Percentiles rank a stretch among this genome's conserved stretches.
phyloP scores from a whole-genome alignment of 2,329 filamentous ascomycete species.

The Periconia sp. region DNA sequence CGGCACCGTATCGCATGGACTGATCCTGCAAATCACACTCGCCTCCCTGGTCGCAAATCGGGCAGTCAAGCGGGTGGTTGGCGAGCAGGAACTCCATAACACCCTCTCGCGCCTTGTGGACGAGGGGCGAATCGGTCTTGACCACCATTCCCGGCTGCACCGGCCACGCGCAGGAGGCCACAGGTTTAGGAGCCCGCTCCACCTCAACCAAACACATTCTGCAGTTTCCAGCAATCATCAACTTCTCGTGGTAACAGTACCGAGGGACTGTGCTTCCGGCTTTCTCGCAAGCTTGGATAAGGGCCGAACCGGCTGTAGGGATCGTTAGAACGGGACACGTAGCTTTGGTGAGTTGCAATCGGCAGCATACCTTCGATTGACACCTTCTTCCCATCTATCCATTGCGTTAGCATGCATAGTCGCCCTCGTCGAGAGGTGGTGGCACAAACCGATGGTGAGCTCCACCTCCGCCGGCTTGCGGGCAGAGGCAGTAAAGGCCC shows the following conservation, averaged over 20 bases:
- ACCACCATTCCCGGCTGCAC: slow-evolving; percentile 99
- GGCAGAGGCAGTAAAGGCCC: slow-evolving; percentile 79
- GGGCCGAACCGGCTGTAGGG: slow-evolving; percentile 79
- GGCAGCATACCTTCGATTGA: slow-evolving; percentile 81
- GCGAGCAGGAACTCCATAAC: slow-evolving; percentile 98
- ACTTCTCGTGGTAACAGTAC: slow-evolving; percentile 99
- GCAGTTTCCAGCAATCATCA: slow-evolving; percentile 99
- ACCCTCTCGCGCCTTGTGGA: slow-evolving; percentile 97
- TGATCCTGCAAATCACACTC: slow-evolving; percentile 99
- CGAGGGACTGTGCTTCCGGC: slow-evolving; percentile 87
- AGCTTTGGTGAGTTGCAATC: slow-evolving; percentile 13
- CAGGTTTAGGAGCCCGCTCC: slow-evolving; percentile 92
- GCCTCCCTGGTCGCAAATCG: slow-evolving; percentile 97
- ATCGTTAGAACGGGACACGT: slow-evolving; percentile 26
- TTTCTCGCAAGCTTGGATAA: slow-evolving; percentile 99
- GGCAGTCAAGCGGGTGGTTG: slow-evolving; percentile 95
- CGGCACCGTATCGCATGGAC: slow-evolving; percentile 97
- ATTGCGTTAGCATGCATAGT: slow-evolving; percentile 37
- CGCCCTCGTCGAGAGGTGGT: slow-evolving; percentile 25
- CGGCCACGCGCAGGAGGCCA: slow-evolving; percentile 98
- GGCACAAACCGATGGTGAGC: slow-evolving; percentile 82
- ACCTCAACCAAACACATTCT: slow-evolving; percentile 99
- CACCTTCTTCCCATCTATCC: slow-evolving; percentile 91
- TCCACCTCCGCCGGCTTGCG: slow-evolving; percentile 88
- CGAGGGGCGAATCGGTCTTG: slow-evolving; percentile 94